These are phyloP conservation scores for Gossypium trilobum DNA, from an alignment of 441 rosid species.

Conservation along the genomic window DNA sequence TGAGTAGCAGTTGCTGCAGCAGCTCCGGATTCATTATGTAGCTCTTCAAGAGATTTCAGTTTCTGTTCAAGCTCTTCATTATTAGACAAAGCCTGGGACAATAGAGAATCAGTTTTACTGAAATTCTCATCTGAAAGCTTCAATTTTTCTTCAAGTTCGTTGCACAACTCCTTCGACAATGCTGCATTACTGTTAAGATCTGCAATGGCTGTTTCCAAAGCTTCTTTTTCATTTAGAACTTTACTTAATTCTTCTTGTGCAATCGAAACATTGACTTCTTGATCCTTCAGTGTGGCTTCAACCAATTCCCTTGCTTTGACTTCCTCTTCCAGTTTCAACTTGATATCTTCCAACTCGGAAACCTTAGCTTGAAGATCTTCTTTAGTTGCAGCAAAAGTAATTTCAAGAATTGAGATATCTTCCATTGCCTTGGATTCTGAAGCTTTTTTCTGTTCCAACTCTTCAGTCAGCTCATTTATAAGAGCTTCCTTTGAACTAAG, in stretches of 20 bases:
- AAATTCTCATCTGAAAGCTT: conserved; percentile 60
- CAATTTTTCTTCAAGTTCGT: conserved; percentile 59
- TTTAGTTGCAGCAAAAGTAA: conserved; percentile 35
- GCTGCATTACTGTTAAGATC: conserved; percentile 41
- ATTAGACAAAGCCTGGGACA: conserved; percentile 62
- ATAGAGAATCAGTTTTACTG: conserved; percentile 49
- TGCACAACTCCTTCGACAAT: conserved; percentile 36
- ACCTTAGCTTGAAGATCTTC: conserved; percentile 45
- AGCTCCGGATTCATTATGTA: conserved; percentile 45
- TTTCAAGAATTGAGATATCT: conserved; percentile 46
- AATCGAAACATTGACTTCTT: conserved; percentile 28
- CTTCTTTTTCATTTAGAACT: conserved; percentile 44
- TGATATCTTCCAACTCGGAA: conserved; percentile 43
- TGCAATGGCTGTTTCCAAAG: conserved; percentile 42
- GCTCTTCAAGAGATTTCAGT: conserved; percentile 61
- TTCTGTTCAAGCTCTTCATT: conserved; percentile 68
- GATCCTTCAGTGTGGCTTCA: conserved; percentile 35
- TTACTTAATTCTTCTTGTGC: conserved; percentile 31
- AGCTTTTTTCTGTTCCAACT: conserved; percentile 51
- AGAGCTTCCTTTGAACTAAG: conserved; percentile 56
- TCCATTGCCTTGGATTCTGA: conserved; percentile 62
- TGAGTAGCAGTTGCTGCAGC: conserved; percentile 60
- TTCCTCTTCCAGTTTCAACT: conserved; percentile 53
- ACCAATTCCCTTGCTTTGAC: conserved; percentile 30
- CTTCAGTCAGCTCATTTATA: conserved; percentile 45